phyloP scores from a whole-genome alignment of 805 yeast genomes.

The Clavispora phyllophila region DNA sequence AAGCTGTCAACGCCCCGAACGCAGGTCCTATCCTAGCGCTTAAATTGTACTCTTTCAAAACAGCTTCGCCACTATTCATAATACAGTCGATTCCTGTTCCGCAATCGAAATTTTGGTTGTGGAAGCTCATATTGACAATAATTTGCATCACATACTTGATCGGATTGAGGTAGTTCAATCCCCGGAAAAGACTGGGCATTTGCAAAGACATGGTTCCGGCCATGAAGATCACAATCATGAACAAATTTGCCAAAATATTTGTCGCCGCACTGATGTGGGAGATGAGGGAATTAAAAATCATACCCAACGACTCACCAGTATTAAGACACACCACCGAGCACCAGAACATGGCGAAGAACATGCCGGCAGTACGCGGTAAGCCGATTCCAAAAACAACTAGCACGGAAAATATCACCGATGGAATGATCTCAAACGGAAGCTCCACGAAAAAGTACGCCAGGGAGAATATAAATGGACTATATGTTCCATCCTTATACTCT shows the following conservation, averaged over 20 bases:
- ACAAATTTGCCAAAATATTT: slow-evolving; percentile 59
- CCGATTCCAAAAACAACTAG: slow-evolving; percentile 70
- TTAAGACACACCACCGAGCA: slow-evolving; percentile 51
- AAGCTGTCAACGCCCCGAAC: slow-evolving; percentile 34
- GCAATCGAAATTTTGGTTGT: slow-evolving; percentile 49
- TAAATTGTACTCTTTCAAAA: slow-evolving; percentile 48
- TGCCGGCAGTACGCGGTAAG: slow-evolving; percentile 58
- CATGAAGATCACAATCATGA: slow-evolving; percentile 75
- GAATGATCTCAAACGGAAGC: slow-evolving; percentile 60
- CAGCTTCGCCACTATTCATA: slow-evolving; percentile 50
- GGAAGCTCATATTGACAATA: slow-evolving; percentile 55
- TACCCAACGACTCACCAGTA: slow-evolving; percentile 84
- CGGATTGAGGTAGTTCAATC: slow-evolving; percentile 73
- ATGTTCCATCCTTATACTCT: slow-evolving; percentile 69
- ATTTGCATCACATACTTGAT: slow-evolving; percentile 64
- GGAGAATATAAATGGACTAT: slow-evolving; percentile 62
- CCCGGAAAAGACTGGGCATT: slow-evolving; percentile 66
- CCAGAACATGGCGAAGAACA: slow-evolving; percentile 62
- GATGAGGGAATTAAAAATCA: slow-evolving; percentile 69
- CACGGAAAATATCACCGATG: slow-evolving; percentile 53
- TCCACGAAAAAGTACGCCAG: slow-evolving; percentile 55
- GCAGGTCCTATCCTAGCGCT: slow-evolving; percentile 30
- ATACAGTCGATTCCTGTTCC: slow-evolving; percentile 39
- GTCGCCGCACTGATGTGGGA: slow-evolving; percentile 77
- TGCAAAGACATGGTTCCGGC: slow-evolving; percentile 77